Conservation (phyloP, 495 filamentous ascomycete genomes). For the Amphirosellinia nigrospora region DNA sequence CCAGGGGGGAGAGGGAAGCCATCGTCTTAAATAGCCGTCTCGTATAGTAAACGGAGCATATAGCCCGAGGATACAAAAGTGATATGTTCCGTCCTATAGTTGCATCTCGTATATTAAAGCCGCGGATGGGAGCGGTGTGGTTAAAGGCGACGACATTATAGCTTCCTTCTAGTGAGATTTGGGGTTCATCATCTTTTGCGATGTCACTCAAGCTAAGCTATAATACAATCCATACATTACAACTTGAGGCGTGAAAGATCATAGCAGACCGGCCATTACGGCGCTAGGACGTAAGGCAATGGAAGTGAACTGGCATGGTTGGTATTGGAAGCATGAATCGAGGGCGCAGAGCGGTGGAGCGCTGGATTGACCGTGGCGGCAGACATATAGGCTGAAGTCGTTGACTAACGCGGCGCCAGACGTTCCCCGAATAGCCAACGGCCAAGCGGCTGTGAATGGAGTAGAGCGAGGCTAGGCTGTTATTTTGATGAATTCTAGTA, state of each 20-base stretch:
- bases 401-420: slow-evolving; percentile 2
- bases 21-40: slow-evolving; percentile 11
- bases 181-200: neutral
- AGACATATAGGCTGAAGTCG: slow-evolving; percentile 23
- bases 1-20: neutral
- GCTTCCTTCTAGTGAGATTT: neutral
- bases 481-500: neutral
- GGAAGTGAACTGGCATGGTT: neutral
- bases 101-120: slow-evolving; percentile 2
- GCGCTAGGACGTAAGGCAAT: neutral
- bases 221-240: neutral
- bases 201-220: neutral
- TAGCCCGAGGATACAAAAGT: slow-evolving; percentile 17
- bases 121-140: neutral
- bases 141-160: neutral
- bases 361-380: neutral
- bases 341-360: neutral
- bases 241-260: neutral
- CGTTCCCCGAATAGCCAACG: neutral
- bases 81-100: slow-evolving; percentile 21
- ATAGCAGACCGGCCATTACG: neutral
- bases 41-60: slow-evolving; percentile 15
- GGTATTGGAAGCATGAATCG: neutral
- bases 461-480: slow-evolving; percentile 1
- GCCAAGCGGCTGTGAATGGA: neutral